These are phyloP conservation scores for Sphaerostilbella broomeana DNA, from an alignment of 2,329 filamentous ascomycete species.

Conservation along the genomic window DNA sequence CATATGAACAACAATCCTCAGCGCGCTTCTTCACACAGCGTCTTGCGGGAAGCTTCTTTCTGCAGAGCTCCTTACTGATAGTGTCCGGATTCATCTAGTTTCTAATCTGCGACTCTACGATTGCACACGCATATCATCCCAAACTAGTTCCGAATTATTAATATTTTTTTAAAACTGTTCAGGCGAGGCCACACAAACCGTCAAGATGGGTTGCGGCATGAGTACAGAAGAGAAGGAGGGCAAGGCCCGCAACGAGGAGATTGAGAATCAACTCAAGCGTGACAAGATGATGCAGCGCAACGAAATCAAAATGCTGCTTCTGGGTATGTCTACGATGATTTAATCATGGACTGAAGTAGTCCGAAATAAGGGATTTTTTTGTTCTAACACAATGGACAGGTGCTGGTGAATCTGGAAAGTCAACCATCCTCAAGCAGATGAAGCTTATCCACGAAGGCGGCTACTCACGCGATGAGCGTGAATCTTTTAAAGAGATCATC, in stretches of 20 bases:
- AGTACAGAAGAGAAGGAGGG: conserved; percentile 99
- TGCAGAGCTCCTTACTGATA: conserved; percentile 4
- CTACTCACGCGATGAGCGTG: conserved; percentile 82
- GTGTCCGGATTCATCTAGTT: neutral
- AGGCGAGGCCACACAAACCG: conserved; percentile 28
- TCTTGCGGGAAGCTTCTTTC: neutral
- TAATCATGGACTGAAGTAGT: too few relatives aligned
- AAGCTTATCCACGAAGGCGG: conserved; percentile 99
- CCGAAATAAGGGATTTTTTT: too few relatives aligned
- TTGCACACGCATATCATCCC: conserved; percentile 6
- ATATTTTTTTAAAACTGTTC: conserved; percentile 4
- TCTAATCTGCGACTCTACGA: conserved; percentile 7
- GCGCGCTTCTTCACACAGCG: neutral
- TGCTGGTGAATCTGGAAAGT: conserved; percentile 93
- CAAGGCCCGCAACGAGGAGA: conserved; percentile 99
- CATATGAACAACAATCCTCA: too few relatives aligned
- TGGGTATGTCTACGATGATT: too few relatives aligned
- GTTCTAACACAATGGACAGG: conserved; percentile 47
- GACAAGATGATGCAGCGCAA: conserved; percentile 99
- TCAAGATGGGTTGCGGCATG: conserved; percentile 98
- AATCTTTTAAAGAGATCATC: conserved; percentile 65
- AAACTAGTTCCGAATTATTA: conserved; percentile 1
- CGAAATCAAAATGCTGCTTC: conserved; percentile 99
- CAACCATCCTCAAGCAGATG: conserved; percentile 98
- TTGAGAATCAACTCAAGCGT: conserved; percentile 97